Percentiles rank a stretch among this genome's conserved stretches.
These are phyloP conservation scores for Boletus subcaerulescens DNA, from an alignment of 768 basidiomycete genomes.

Conservation along the genomic window DNA sequence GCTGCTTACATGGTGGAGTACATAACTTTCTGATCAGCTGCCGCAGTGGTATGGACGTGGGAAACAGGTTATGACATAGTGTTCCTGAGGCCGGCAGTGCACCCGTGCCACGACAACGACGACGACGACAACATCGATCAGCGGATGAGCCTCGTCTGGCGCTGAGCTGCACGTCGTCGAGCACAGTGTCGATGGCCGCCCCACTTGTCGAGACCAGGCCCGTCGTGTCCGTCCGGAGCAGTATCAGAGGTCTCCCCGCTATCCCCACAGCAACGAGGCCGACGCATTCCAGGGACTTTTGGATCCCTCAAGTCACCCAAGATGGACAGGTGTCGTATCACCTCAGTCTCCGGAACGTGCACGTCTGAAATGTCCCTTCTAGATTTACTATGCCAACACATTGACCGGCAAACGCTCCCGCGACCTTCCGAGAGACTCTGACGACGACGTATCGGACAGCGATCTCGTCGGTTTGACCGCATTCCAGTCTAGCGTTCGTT, in stretches of 20 bases:
- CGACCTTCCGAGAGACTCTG: slow-evolving; percentile 73
- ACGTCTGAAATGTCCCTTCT: not conserved
- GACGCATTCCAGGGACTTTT: slow-evolving; percentile 64
- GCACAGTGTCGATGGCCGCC: slow-evolving; percentile 19
- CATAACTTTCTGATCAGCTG: too few species aligned
- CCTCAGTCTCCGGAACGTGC: slow-evolving; percentile 1
- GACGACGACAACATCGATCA: slow-evolving; percentile 7
- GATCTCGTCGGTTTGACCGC: slow-evolving; percentile 52
- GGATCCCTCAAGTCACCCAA: slow-evolving; percentile 83
- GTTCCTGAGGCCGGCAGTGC: slow-evolving; percentile 9
- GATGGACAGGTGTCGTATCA: slow-evolving; percentile 68
- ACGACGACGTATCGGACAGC: slow-evolving; percentile 52
- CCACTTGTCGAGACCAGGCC: slow-evolving; percentile 6
- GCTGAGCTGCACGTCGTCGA: not conserved
- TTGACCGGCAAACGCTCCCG: slow-evolving; percentile 74
- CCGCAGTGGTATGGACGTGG: slow-evolving; percentile 6
- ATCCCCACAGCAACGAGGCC: slow-evolving; percentile 15
- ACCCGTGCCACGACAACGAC: slow-evolving; percentile 4
- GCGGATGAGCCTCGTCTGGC: not conserved
- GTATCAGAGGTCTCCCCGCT: slow-evolving; percentile 30
- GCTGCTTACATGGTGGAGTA: not conserved
- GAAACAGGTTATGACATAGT: slow-evolving; percentile 15
- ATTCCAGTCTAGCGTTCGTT: slow-evolving; percentile 51
- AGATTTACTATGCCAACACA: slow-evolving; percentile 96
- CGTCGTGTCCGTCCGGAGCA: slow-evolving; percentile 9